Percentiles rank a stretch among this genome's conserved stretches.
Conservation (phyloP, 495 filamentous ascomycete genomes). For the Xylaria curta region DNA sequence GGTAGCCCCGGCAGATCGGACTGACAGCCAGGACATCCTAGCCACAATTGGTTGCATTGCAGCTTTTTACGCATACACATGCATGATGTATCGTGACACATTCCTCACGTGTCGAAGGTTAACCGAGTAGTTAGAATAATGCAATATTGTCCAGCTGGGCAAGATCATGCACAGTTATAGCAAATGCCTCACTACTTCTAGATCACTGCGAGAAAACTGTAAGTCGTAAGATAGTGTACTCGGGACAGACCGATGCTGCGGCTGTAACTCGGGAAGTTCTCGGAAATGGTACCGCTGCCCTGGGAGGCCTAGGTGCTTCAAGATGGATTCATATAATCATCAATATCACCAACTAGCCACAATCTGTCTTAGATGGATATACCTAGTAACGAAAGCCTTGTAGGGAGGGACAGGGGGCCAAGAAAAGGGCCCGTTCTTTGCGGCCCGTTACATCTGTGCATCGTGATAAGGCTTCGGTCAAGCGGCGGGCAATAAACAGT, state of each 20-base stretch:
- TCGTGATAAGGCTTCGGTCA: conserved; percentile 7
- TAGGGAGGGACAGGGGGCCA: background rate
- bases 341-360: background rate
- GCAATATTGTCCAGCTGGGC: background rate
- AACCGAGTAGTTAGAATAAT: background rate
- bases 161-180: background rate
- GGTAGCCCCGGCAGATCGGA: conserved; percentile 13
- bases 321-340: background rate
- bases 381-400: background rate
- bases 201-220: background rate
- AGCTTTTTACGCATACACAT: background rate
- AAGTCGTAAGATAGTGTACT: background rate
- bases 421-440: background rate
- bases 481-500: background rate
- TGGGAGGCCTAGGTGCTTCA: background rate
- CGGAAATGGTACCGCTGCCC: background rate
- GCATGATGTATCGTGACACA: conserved; percentile 3
- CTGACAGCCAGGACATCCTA: background rate
- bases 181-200: background rate
- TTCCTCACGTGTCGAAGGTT: background rate
- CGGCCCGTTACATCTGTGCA: background rate
- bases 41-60: background rate
- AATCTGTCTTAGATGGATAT: background rate
- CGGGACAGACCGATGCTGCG: conserved; percentile 1
- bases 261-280: conserved; percentile 8